These are phyloP conservation scores for Boletus speciosus DNA, from an alignment of 768 basidiomycete genomes.

Conservation along the genomic window DNA sequence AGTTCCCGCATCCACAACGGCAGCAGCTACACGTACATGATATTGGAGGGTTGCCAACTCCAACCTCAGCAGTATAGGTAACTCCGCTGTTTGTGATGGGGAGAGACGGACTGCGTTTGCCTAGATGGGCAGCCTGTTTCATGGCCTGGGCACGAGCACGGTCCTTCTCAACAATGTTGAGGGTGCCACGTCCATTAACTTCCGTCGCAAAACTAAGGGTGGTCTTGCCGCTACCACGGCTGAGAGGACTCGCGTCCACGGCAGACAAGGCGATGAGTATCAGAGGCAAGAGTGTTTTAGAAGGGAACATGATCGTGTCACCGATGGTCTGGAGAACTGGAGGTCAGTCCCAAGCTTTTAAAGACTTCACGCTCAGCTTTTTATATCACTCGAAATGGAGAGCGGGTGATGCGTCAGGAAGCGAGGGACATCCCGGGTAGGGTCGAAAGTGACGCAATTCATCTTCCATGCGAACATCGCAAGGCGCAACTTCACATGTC, in stretches of 20 bases:
- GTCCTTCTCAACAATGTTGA: constrained; percentile 16
- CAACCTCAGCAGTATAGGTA: constrained; percentile 28
- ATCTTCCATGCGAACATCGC: neutral
- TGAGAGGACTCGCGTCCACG: constrained; percentile 15
- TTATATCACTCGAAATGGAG: neutral
- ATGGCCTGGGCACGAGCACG: constrained; percentile 17
- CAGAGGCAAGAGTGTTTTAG: constrained; percentile 5
- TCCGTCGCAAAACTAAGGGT: constrained; percentile 12
- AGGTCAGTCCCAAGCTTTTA: neutral
- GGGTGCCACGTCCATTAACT: constrained; percentile 8
- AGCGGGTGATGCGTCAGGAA: neutral
- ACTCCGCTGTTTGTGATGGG: constrained; percentile 19
- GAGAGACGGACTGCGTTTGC: constrained; percentile 7
- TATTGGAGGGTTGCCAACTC: constrained; percentile 25
- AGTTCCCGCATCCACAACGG: neutral
- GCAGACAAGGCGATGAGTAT: constrained; percentile 10
- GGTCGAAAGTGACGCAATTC: neutral
- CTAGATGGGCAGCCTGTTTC: neutral
- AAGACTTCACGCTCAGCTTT: neutral
- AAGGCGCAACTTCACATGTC: neutral
- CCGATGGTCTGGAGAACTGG: neutral
- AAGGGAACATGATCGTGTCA: constrained; percentile 11
- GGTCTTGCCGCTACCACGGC: neutral
- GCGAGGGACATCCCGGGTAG: too few relatives aligned
- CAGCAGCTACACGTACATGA: constrained; percentile 17